phyloP scores from a whole-genome alignment of 2,329 filamentous ascomycete genomes.

The Aspergillus ochraceus region DNA sequence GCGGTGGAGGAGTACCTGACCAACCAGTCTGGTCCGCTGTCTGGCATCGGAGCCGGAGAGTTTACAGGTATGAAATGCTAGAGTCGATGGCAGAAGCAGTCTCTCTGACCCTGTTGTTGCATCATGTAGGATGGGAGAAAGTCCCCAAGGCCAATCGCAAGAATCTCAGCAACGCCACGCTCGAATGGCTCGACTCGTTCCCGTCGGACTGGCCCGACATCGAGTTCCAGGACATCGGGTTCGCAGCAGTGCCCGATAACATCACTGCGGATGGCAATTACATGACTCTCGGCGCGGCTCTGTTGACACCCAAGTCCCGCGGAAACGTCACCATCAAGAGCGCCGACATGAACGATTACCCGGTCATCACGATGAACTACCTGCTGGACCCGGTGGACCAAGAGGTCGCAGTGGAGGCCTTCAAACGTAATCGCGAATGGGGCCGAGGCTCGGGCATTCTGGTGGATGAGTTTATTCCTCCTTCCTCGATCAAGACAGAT shows the following conservation, averaged over 20 bases:
- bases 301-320: conserved; percentile 31
- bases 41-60: background rate
- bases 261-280: conserved; percentile 14
- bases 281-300: conserved; percentile 3
- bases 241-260: conserved; percentile 11
- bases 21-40: conserved; percentile 7
- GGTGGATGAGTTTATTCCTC: background rate
- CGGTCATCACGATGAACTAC: conserved; percentile 14
- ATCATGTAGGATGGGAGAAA: background rate
- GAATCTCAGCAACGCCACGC: no score
- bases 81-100: no score
- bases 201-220: background rate
- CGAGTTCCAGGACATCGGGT: background rate
- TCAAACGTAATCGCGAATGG: conserved; percentile 14
- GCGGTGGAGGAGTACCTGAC: conserved; percentile 1
- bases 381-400: conserved; percentile 11
- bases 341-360: conserved; percentile 6
- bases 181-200: no score
- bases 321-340: conserved; percentile 12
- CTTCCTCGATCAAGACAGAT: background rate
- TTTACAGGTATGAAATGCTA: no score
- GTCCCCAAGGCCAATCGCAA: background rate
- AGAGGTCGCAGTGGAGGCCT: conserved; percentile 12
- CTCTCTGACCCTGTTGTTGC: no score
- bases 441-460: background rate